Evolutionary conservation across 2,329 filamentous ascomycete species (phyloP), one percentile per base, ranked within the genome.

Genomic region (Trichoderma lentiforme): DNA sequence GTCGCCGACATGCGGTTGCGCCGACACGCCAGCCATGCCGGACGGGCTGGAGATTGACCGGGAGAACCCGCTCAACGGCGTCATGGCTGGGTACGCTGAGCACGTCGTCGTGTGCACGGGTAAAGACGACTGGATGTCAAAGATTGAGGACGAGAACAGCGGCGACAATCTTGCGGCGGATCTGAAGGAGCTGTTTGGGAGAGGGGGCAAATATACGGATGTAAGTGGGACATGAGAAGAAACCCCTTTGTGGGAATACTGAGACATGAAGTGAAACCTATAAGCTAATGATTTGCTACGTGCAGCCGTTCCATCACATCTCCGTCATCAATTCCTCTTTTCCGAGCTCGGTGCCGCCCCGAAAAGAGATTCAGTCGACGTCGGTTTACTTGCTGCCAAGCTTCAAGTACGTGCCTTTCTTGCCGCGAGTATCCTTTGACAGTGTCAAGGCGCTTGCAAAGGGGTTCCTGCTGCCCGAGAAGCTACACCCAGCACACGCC

Each of bases 81-180:
- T 92, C 6, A 95, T 97, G 82, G 86, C 92, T 2, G 84, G 87
- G 1, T 97, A 97, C 79, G 86, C 90, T 1, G 91, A 97, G 81
- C 94, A 98, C 76, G 88, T 98, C 4, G 82, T 98, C 11, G 86
- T 98, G 15, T 95, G 92, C 74, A 97, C 94, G 0, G 94, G 93
- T 5, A 89, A 90, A 73, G 83, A 86, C 34, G 93, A 97, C 82
- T 98, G 95, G 95, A 85, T 86, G 32, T 95, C 92, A 78, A 88
- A 89, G 71, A 97, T 98, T 74, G 94, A 97, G 79, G 91, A 97
- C 28, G 94, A 97, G 73, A 89, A 91, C 76, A 87, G 82, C 77
- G 88, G 84, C 18, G 86, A 90, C 75, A 91, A 91, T 75, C 80
- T 95, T 21, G 90, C 91, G 6, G 89, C 91, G 47, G 90, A 93